These are phyloP conservation scores for Pythium phragmiticola DNA, from an alignment of 352 stramenopile genomes.

Conservation along the genomic window DNA sequence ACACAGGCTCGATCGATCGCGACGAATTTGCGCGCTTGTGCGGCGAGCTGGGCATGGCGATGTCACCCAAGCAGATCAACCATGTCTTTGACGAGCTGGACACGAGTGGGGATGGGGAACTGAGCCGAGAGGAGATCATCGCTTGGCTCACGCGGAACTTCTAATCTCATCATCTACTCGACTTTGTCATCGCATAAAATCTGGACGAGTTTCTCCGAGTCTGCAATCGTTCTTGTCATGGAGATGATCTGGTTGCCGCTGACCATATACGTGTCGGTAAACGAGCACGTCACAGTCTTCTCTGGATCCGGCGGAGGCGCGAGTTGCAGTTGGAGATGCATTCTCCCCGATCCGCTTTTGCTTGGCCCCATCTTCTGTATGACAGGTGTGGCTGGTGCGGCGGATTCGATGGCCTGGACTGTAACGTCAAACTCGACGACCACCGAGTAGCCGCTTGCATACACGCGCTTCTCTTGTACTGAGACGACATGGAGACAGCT, in stretches of 20 bases:
- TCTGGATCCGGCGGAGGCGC: constrained; percentile 11
- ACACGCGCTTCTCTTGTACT: constrained; percentile 61
- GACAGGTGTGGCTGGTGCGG: constrained; percentile 18
- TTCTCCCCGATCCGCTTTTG: constrained; percentile 1
- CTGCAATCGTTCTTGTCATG: constrained; percentile 75
- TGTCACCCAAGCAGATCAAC: constrained; percentile 54
- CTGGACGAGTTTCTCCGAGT: constrained; percentile 76
- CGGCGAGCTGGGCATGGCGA: constrained; percentile 64
- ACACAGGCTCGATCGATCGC: constrained; percentile 57
- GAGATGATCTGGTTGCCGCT: constrained; percentile 71
- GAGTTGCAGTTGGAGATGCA: constrained; percentile 29
- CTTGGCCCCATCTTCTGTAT: background rate
- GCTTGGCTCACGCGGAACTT: constrained; percentile 54
- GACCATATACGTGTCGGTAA: constrained; percentile 77
- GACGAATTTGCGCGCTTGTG: constrained; percentile 65
- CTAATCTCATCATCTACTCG: constrained; percentile 9
- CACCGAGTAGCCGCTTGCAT: constrained; percentile 72
- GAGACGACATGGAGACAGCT: constrained; percentile 55
- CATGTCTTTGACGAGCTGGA: constrained; percentile 62
- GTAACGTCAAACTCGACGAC: constrained; percentile 76
- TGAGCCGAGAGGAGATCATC: constrained; percentile 60
- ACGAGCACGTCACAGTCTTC: constrained; percentile 55
- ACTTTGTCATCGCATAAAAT: constrained; percentile 52
- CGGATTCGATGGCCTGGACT: constrained; percentile 42
- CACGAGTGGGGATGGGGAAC: constrained; percentile 55